phyloP scores from a whole-genome alignment of 1,284 basidiomycete species.

The Vanrija humicola region DNA sequence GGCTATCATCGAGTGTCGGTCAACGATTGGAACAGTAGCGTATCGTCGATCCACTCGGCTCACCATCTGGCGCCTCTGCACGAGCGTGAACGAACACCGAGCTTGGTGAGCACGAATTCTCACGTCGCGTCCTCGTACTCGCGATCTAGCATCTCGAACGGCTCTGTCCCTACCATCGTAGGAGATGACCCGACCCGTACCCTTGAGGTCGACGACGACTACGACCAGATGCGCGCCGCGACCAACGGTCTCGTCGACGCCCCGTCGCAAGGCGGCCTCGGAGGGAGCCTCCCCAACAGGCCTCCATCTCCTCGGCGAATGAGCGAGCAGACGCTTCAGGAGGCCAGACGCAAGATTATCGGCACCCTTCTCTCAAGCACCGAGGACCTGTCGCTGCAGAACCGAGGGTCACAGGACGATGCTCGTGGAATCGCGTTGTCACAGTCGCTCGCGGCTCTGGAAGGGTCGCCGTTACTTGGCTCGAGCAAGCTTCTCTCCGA shows the following conservation, averaged over 20 bases:
- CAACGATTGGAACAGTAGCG: constrained; percentile 13
- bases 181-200: constrained; percentile 25
- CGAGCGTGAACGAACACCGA: constrained; percentile 39
- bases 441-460: constrained; percentile 37
- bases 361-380: constrained; percentile 30
- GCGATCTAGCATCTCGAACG: constrained; percentile 27
- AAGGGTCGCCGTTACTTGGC: constrained; percentile 15
- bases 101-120: constrained; percentile 35
- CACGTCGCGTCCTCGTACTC: constrained; percentile 36
- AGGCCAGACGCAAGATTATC: constrained; percentile 39
- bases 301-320: constrained; percentile 21
- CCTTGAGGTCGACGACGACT: constrained; percentile 24
- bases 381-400: constrained; percentile 23
- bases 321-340: constrained; percentile 39
- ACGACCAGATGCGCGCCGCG: constrained; percentile 6
- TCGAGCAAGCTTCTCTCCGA: constrained; percentile 3
- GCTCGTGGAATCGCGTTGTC: constrained; percentile 27
- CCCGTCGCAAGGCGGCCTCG: no score
- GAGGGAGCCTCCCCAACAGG: not conserved
- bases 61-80: constrained; percentile 19
- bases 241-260: not conserved
- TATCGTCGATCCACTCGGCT: constrained; percentile 10
- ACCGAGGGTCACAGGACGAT: constrained; percentile 15
- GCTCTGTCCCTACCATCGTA: constrained; percentile 23
- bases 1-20: not conserved